Conservation (phyloP, 495 filamentous ascomycete species). For the Aspergillus diversus region DNA sequence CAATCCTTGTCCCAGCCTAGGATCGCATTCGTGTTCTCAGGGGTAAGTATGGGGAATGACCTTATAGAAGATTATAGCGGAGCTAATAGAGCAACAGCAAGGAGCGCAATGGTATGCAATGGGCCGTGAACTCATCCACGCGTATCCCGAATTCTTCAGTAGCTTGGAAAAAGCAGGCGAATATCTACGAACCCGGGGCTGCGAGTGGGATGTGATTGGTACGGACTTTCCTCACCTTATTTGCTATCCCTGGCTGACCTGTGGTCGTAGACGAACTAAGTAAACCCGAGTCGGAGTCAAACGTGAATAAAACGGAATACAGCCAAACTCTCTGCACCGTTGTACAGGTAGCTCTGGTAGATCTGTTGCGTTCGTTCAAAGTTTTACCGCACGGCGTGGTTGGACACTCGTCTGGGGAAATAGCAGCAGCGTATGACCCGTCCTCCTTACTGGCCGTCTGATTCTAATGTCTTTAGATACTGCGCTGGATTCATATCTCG, state of each 20-base stretch:
- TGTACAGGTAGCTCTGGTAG: constrained; percentile 26
- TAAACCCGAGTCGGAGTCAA: constrained; percentile 18
- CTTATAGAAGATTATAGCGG: too few species aligned
- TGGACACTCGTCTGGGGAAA: constrained; percentile 30
- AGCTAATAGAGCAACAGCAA: neutral
- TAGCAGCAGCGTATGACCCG: constrained; percentile 20
- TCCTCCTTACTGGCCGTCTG: too few species aligned
- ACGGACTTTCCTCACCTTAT: too few species aligned
- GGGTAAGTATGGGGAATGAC: too few species aligned
- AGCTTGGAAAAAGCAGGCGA: neutral
- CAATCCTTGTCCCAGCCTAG: too few species aligned
- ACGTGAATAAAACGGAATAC: constrained; percentile 5
- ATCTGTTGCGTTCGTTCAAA: constrained; percentile 19
- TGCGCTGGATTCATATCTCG: too few species aligned
- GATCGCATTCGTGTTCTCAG: neutral
- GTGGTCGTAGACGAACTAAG: too few species aligned
- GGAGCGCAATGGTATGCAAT: constrained; percentile 36
- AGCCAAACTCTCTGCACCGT: constrained; percentile 38
- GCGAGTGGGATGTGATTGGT: too few species aligned
- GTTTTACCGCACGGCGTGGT: constrained; percentile 18
- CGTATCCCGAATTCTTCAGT: constrained; percentile 6
- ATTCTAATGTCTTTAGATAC: too few species aligned
- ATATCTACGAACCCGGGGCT: too few species aligned
- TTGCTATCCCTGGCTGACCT: too few species aligned
- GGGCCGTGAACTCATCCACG: constrained; percentile 16